Base-by-base conservation (phyloP, 768 basidiomycete species). In the Leccinum imitatum region DNA sequence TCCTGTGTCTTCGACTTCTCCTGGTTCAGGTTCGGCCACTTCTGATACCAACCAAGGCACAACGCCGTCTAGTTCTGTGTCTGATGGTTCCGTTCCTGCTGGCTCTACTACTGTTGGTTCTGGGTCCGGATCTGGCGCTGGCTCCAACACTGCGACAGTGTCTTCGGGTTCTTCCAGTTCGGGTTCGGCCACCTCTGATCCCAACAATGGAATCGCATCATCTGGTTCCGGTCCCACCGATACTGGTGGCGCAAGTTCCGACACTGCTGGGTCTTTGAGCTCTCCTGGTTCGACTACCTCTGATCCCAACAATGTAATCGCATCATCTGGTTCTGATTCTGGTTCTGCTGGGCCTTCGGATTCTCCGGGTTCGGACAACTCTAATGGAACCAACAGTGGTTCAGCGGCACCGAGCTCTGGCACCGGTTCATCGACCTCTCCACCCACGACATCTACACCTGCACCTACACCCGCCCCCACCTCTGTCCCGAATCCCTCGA, bases 381-480 rank as follows among this genome's bases (percentile, higher is more conserved):
- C 63, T 7, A 35, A 47, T 11, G 3, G 27, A 1, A 27, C 57
- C 19, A 50, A 48, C 35, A 25, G 10, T 25, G 23, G 31, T 21
- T 51, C 54, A 15, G 19, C 46, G 14, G 23, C 47, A 54, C 15
- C 64, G 30, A 44, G 21, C 37, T 50, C 59, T 27, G 53, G 35
- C 9, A 13, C 56, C 23, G 44, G 14, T n/a, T 19, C 58, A 1
- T 33, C 19, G 21, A 27, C 59, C 3, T 39, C 21, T 33, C 2
- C 59, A 19, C 59, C 52, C n/a, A 30, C 62, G 5, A 50, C 62
- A 50, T 33, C 51, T 30, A 5, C 31, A 31, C 25, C n/a, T 23
- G 13, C 15, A 21, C 25, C n/a, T 23, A 5, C 15, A 21, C 4
- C 33, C 13, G 13, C 31, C 31, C 9, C 9, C 10, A 11, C 31